Conservation (phyloP, 192 early-diverging fungal species). For the Entomortierella parvispora region DNA sequence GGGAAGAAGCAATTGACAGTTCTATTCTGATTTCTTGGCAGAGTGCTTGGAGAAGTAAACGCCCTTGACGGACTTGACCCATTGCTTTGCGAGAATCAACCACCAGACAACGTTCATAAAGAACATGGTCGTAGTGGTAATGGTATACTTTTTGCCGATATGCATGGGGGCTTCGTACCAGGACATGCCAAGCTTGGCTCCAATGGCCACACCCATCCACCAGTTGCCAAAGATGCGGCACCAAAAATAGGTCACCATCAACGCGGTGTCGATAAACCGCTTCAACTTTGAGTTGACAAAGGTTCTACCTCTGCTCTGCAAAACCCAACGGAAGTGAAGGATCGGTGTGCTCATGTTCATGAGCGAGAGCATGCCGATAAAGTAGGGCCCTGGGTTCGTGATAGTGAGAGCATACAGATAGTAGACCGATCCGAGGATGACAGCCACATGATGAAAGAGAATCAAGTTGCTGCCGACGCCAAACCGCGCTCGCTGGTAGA, state of each 20-base stretch:
- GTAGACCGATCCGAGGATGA: constrained; percentile 48
- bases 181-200: constrained; percentile 39
- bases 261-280: constrained; percentile 42
- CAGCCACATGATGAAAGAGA: constrained; percentile 47
- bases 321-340: constrained; percentile 45
- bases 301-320: constrained; percentile 37
- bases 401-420: constrained; percentile 46
- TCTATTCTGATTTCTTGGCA: constrained; percentile 42
- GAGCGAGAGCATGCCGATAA: constrained; percentile 49
- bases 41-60: constrained; percentile 42
- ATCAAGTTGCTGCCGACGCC: constrained; percentile 53
- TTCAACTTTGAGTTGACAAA: constrained; percentile 42
- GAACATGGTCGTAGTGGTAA: constrained; percentile 50
- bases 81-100: constrained; percentile 50
- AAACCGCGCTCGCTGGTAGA: constrained; percentile 42
- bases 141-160: constrained; percentile 47
- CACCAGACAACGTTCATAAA: constrained; percentile 46
- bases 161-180: constrained; percentile 41
- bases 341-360: constrained; percentile 54
- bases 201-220: constrained; percentile 54
- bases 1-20: background rate
- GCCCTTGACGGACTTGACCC: constrained; percentile 38
- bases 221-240: constrained; percentile 51
- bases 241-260: constrained; percentile 52
- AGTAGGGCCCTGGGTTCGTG: constrained; percentile 40